Evolutionary conservation across 768 basidiomycete genomes (phyloP).

Genomic region (Xerocomellus intermedius): DNA sequence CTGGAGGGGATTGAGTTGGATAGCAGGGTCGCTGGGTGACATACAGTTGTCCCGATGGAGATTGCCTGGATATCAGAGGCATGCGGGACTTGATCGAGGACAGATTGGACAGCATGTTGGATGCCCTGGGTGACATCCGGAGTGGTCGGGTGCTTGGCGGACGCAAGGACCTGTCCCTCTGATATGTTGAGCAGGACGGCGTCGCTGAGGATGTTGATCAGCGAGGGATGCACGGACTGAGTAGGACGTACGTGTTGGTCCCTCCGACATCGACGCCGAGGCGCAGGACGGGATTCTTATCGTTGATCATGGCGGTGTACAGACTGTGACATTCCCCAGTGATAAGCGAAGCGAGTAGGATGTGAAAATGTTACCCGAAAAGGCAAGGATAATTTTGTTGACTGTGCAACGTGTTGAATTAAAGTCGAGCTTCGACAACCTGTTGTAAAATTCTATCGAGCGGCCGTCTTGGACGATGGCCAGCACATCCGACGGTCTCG

Average conservation of each 20-base stretch:
- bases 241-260: constrained; percentile 30
- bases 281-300: constrained; percentile 11
- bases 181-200: constrained; percentile 27
- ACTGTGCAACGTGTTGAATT: neutral
- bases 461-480: constrained; percentile 37
- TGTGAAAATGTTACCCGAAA: constrained; percentile 12
- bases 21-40: neutral
- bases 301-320: too few relatives aligned
- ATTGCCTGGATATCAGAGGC: constrained; percentile 45
- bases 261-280: constrained; percentile 37
- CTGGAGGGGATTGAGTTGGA: constrained; percentile 13
- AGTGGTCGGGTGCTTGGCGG: constrained; percentile 53
- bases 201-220: constrained; percentile 25
- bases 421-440: neutral
- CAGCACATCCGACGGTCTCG: constrained; percentile 38
- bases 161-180: constrained; percentile 23
- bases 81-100: constrained; percentile 40
- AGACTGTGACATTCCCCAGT: too few relatives aligned
- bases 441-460: constrained; percentile 10
- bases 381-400: neutral
- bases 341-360: neutral
- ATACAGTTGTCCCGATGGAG: constrained; percentile 61
- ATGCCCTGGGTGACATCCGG: constrained; percentile 59
- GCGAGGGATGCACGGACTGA: too few relatives aligned
- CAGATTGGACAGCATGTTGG: constrained; percentile 45